Evolutionary conservation across 306 rosid species (phyloP), one percentile per base, ranked within the genome.

Genomic region (Castanopsis chinensis): DNA sequence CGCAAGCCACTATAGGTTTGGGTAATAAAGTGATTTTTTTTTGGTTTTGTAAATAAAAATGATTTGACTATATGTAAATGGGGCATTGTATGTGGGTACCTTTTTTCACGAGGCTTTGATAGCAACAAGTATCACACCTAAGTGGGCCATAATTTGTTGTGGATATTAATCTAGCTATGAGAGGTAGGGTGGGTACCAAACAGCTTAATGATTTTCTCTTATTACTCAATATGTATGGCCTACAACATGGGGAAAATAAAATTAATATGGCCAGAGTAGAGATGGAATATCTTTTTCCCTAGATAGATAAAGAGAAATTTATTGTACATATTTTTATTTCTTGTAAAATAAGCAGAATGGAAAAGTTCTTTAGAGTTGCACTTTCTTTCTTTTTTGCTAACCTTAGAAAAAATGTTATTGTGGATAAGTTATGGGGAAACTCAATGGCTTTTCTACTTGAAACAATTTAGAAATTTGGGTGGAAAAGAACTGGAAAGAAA

Each of bases 251-350:
- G 18, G 33, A 32, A 17, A 5, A 32, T 4, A 33, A 6, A 19
- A 67, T 33, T 67, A 4, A 67, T n/a, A 20, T 59, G 30, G 65
- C 17, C 32, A 32, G 65, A 18, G 7, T 17, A n/a, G 65, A 57
- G 84, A 45, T 75, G 76, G 56, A 69, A 69, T 71, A 21, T 75
- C 80, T 45, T 81, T 81, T 75, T 35, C 72, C 45, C 18, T 13
- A 5, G 49, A 20, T 56, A 69, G 64, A 37, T 72, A 60, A 12
- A 63, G n/a, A 61, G 45, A 13, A 14, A 15, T 27, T 5, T 4
- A 23, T 5, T 63, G 6, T 63, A 5, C 15, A 3, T 49, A 49
- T 13, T 10, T 49, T 13, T 11, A 28, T 64, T 28, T n/a, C 35
- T 63, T 64, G n/a, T n/a, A 14, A 6, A 64, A 64, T 30, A 64